Evolutionary conservation across 1,284 basidiomycete genomes (phyloP), one percentile per base, ranked within the genome.

Genomic region (Wolfiporia cocos): DNA sequence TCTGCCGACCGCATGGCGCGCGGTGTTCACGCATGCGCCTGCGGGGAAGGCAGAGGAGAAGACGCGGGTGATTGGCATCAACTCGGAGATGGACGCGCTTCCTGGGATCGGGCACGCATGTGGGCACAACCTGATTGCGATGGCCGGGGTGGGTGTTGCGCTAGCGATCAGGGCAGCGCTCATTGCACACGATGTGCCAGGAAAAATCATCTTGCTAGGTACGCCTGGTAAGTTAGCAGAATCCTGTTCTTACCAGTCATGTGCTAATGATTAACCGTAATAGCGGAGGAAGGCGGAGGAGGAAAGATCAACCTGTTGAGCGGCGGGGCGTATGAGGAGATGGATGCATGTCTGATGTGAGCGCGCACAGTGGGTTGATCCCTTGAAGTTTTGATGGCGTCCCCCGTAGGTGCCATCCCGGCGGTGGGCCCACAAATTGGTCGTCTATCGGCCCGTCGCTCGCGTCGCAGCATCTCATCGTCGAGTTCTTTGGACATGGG

Each of bases 121-220:
- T 54, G 89, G 89, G 0, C 88, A 93, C 58, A 92, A 92, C 59
- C 70, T 92, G 43, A 93, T 93, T 45, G 88, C 88, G 23, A 79
- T 86, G 44, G 74, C 78, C 39, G 91, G 90, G 20, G 77, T 90
- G 18, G 90, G 82, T 10, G 75, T 86, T 12, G 81, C 89, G 6
- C 62, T 90, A 39, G 83, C 80, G 4, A 66, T 88, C 40, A 85
- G 82, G 54, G 70, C 73, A 22, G 82, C 82, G 5, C 61, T 61
- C 20, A 43, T 51, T 7, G 68, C 76, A 44, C 75, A 82, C 52
- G 62, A 80, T 51, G 69, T 88, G 29, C 54, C 80, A 2, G 92
- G 89, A 2, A 86, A 72, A 41, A 70, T 94, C 12, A 67, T 92
- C 34, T 70, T 94, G 22, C 69, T 94, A 4, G 91, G 92, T 19